Conservation (phyloP, 768 basidiomycete species). For the Amanita rimosa region DNA sequence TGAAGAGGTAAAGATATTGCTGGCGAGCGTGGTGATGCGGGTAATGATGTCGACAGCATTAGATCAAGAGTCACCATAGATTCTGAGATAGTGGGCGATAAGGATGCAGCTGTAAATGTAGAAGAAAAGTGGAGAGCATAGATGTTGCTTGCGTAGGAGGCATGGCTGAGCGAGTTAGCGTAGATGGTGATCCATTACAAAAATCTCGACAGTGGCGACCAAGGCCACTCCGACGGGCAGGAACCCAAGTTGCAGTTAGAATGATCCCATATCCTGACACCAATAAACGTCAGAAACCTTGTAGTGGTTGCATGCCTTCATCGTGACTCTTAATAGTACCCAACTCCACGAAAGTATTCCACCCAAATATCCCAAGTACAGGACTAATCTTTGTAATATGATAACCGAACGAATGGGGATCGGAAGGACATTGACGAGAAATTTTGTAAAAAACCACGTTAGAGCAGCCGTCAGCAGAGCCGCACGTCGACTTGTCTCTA, state of each 20-base stretch:
- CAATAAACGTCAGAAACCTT: neutral
- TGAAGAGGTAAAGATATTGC: neutral
- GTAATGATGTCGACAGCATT: neutral
- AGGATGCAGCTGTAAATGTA: conserved; percentile 7
- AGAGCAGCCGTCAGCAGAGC: conserved; percentile 65
- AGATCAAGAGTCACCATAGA: neutral
- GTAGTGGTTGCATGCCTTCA: conserved; percentile 29
- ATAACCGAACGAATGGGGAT: conserved; percentile 48
- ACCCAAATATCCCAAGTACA: conserved; percentile 65
- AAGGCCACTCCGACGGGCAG: conserved; percentile 6
- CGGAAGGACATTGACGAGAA: conserved; percentile 49
- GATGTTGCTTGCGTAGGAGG: neutral
- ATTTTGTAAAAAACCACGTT: conserved; percentile 61
- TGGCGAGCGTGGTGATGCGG: neutral
- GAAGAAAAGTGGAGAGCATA: neutral
- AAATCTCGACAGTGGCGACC: conserved; percentile 1
- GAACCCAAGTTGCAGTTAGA: conserved; percentile 63
- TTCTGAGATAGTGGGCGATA: neutral
- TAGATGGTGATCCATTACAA: neutral
- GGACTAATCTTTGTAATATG: conserved; percentile 51
- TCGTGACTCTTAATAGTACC: conserved; percentile 62
- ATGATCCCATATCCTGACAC: conserved; percentile 58
- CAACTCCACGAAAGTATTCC: conserved; percentile 76
- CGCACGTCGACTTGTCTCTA: conserved; percentile 65
- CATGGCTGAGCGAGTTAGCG: neutral